Conservation (phyloP, 139 green algal species). For the Pleodorina starrii region DNA sequence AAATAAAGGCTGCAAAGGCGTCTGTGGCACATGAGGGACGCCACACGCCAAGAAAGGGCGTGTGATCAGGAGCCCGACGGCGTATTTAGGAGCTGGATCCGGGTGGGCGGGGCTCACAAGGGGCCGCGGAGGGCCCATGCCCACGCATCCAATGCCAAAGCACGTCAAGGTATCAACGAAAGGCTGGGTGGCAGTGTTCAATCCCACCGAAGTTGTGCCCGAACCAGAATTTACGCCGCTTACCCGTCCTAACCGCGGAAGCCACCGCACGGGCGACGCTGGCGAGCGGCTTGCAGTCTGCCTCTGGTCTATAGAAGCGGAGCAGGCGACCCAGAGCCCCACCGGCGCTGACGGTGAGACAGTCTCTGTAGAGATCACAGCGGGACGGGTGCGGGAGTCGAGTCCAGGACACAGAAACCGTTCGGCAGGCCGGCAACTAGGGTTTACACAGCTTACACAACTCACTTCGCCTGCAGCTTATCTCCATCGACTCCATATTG, state of each 20-base stretch:
- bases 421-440: slow-evolving; percentile 11
- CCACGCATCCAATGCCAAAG: no score
- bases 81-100: no score
- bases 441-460: neutral
- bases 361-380: slow-evolving; percentile 5
- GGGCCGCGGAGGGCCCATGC: no score
- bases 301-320: neutral
- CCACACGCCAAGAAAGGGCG: no score
- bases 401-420: no score
- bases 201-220: no score
- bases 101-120: no score
- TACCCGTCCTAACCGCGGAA: neutral
- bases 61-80: no score
- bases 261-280: neutral
- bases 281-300: neutral
- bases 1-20: neutral
- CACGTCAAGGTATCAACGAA: no score
- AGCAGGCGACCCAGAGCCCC: slow-evolving; percentile 17
- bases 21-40: neutral
- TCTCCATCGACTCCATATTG: slow-evolving; percentile 3
- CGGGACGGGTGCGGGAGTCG: no score
- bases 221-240: no score
- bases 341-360: neutral
- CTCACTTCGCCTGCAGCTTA: slow-evolving; percentile 11
- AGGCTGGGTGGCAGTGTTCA: no score